phyloP scores from a whole-genome alignment of 2,329 filamentous ascomycete genomes.

The Hypoxylon sp. region DNA sequence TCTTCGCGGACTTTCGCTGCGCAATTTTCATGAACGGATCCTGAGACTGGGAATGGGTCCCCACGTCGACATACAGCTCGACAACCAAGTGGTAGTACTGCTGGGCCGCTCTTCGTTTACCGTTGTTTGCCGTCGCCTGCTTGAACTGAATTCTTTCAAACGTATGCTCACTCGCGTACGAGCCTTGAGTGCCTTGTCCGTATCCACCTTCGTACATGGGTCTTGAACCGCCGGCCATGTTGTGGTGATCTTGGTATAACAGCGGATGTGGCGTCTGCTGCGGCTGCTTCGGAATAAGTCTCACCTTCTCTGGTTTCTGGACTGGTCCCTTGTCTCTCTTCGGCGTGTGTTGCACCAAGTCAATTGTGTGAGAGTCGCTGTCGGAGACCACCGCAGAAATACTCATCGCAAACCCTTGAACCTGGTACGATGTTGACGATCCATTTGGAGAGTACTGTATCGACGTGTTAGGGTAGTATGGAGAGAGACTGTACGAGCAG shows the following conservation, averaged over 20 bases:
- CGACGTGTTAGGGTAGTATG: slow-evolving; percentile 63
- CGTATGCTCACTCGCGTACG: slow-evolving; percentile 68
- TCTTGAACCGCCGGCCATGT: slow-evolving; percentile 54
- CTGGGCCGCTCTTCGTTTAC: slow-evolving; percentile 88
- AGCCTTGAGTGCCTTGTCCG: slow-evolving; percentile 55
- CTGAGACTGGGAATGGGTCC: slow-evolving; percentile 59
- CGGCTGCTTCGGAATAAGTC: slow-evolving; percentile 76
- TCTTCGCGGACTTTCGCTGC: slow-evolving; percentile 79
- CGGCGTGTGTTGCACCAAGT: slow-evolving; percentile 90
- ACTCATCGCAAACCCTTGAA: slow-evolving; percentile 84
- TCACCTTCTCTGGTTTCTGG: slow-evolving; percentile 77
- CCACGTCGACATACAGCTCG: slow-evolving; percentile 82
- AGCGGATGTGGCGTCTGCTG: slow-evolving; percentile 63
- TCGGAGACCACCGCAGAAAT: slow-evolving; percentile 88
- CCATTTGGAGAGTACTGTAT: slow-evolving; percentile 67
- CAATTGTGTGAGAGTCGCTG: slow-evolving; percentile 80
- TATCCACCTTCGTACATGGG: slow-evolving; percentile 60
- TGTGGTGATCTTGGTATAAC: slow-evolving; percentile 61
- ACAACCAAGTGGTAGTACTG: slow-evolving; percentile 95
- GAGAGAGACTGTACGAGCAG: slow-evolving; percentile 81
- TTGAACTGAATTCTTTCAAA: slow-evolving; percentile 97
- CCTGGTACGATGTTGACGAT: slow-evolving; percentile 71
- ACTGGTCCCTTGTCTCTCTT: slow-evolving; percentile 92
- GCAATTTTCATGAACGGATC: slow-evolving; percentile 79
- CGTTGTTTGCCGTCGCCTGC: slow-evolving; percentile 93